A percentile compares a stretch with the other conserved stretches of the same genome.
These are phyloP conservation scores for Floccularia luteovirens DNA, from an alignment of 768 basidiomycete species.

Conservation along the genomic window DNA sequence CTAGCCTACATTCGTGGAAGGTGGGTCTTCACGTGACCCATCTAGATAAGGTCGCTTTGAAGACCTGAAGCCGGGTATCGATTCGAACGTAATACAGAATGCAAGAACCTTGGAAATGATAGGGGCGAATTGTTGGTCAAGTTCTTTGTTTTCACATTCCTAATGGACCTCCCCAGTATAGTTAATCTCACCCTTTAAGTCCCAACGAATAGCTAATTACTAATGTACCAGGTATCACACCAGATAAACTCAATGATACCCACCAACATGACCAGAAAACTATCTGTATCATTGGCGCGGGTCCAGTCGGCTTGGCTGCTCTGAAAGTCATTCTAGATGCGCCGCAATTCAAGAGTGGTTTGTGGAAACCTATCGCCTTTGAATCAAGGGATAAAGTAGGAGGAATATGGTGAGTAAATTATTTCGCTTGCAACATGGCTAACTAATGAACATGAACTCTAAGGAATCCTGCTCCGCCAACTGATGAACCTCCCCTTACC, in stretches of 20 bases:
- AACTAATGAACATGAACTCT: constrained; percentile 33
- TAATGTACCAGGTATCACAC: constrained; percentile 7
- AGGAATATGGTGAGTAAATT: constrained; percentile 60
- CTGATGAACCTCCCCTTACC: constrained; percentile 47
- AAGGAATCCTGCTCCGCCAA: constrained; percentile 26
- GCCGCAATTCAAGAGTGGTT: constrained; percentile 42
- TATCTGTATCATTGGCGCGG: constrained; percentile 72
- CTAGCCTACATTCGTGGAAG: no score
- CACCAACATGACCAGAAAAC: constrained; percentile 10
- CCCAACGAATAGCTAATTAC: background rate
- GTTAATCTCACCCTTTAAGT: background rate
- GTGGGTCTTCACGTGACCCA: no score
- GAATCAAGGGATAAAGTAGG: constrained; percentile 64
- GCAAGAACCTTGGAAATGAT: no score
- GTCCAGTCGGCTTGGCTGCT: constrained; percentile 65
- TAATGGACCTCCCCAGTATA: constrained; percentile 4
- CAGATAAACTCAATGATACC: background rate
- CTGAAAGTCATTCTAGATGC: constrained; percentile 60
- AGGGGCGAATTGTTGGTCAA: no score
- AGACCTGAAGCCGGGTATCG: no score
- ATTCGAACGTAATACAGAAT: no score
- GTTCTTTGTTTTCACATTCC: no score
- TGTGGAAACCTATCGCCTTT: constrained; percentile 59
- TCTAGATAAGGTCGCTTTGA: no score
- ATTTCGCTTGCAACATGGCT: background rate